Base-by-base conservation (phyloP, 768 basidiomycete species). In the Dentipellis sp. region DNA sequence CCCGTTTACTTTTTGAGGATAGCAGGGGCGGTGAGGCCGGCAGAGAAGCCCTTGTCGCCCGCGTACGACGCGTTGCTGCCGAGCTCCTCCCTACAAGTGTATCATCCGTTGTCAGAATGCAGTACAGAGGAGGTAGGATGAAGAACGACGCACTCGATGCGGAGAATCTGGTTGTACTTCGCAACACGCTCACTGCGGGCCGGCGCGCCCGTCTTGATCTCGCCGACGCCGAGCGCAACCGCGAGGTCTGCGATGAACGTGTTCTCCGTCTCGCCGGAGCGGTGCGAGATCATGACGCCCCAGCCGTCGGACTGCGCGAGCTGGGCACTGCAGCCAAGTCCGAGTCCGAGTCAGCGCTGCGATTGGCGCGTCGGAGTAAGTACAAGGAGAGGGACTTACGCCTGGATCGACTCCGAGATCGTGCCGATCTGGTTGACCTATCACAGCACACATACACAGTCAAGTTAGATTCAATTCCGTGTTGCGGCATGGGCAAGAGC, bases 261-360 rank as follows among this genome's bases (percentile, higher is more conserved):
- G 77, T 92, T 94, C 75, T 97, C 94, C 37, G 95, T 98, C 81
- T 97, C 95, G 67, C 95, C 95, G 63, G 89, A 92, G 63, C 97
- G 94, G 81, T 98, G 97, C 53, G 94, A 97, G 72, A 95, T 86
- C 97, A 99, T 99, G 75, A 97, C 91, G 71, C 94, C 94, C 97
- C 97, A 99, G 54, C 89, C 89, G 67, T 92, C 91, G 39, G 91
- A 91, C 72, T 97, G 93, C 50, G 94, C 71, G 65, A 99, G 91
- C 72, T 97, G 94, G 58, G 94, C 92, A 69, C 92, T 95, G 59
- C 35, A n/a, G n/a, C n/a, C n/a, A 55, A 34, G 42, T 40, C 36
- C 38, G 4, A 52, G 11, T 34, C 29, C 48, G 29, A 29, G 29
- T 29, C 29, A 6, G 29, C 29, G 29, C 29, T 29, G 29, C 29